These are phyloP conservation scores for Xylariaceae sp. DNA, from an alignment of 2,329 filamentous ascomycete species.

Conservation along the genomic window DNA sequence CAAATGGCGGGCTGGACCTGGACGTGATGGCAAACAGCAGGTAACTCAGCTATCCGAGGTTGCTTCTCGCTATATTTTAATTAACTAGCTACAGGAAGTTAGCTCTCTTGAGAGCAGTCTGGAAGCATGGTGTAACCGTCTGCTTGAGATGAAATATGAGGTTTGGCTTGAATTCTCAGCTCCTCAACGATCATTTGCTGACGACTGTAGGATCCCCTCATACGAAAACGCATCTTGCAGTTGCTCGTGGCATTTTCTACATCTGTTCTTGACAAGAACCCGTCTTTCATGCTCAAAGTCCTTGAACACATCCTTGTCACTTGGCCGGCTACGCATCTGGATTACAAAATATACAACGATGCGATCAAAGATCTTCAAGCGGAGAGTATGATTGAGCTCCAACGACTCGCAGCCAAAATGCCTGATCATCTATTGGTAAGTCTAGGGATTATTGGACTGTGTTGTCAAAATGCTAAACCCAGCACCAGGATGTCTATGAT, in stretches of 20 bases:
- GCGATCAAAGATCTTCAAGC: conserved; percentile 87
- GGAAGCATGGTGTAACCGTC: conserved; percentile 73
- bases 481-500: conserved; percentile 75
- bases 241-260: conserved; percentile 85
- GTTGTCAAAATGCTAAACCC: conserved; percentile 29
- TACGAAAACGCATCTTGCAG: conserved; percentile 81
- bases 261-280: conserved; percentile 76
- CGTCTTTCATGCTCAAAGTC: conserved; percentile 84
- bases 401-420: conserved; percentile 87
- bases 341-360: conserved; percentile 78
- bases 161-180: conserved; percentile 38
- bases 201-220: conserved; percentile 70
- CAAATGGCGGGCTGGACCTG: conserved; percentile 66
- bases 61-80: conserved; percentile 17
- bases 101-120: conserved; percentile 66
- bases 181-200: conserved; percentile 21
- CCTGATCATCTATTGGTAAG: conserved; percentile 82
- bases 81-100: conserved; percentile 55
- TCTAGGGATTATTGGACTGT: not conserved
- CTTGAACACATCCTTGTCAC: conserved; percentile 90
- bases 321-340: conserved; percentile 73
- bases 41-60: conserved; percentile 17
- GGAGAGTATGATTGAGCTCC: conserved; percentile 84
- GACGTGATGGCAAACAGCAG: conserved; percentile 27
- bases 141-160: conserved; percentile 75